These are phyloP conservation scores for Geotrichum europaeum DNA, from an alignment of 1,139 yeast genomes.

Conservation along the genomic window DNA sequence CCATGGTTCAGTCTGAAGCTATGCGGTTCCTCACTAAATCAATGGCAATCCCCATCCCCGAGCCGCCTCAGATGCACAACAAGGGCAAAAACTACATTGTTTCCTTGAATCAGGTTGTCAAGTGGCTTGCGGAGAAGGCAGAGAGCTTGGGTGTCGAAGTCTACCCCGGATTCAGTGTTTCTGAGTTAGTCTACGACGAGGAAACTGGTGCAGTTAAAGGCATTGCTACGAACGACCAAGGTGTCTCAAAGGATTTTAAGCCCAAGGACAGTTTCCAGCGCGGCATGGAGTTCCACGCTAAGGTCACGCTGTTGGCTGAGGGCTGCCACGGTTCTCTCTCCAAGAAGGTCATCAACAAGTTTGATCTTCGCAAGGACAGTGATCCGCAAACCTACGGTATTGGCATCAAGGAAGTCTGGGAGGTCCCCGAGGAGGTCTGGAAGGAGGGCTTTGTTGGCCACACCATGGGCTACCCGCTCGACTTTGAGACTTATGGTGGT, in stretches of 20 bases:
- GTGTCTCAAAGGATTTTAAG: slow-evolving; percentile 63
- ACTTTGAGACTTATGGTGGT: slow-evolving; percentile 78
- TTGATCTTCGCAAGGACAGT: slow-evolving; percentile 55
- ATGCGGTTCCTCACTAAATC: slow-evolving; percentile 62
- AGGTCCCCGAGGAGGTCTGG: slow-evolving; percentile 80
- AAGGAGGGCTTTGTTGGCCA: slow-evolving; percentile 79
- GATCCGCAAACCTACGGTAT: slow-evolving; percentile 89
- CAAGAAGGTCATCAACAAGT: slow-evolving; percentile 67
- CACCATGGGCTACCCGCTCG: slow-evolving; percentile 82
- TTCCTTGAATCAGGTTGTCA: slow-evolving; percentile 73
- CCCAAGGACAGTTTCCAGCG: slow-evolving; percentile 82
- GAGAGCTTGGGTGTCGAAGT: slow-evolving; percentile 91
- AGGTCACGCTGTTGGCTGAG: slow-evolving; percentile 83
- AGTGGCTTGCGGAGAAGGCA: slow-evolving; percentile 79
- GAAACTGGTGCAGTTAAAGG: slow-evolving; percentile 63
- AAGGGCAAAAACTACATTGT: slow-evolving; percentile 78
- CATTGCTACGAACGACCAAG: slow-evolving; percentile 91
- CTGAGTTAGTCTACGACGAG: slow-evolving; percentile 62
- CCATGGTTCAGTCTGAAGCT: slow-evolving; percentile 67
- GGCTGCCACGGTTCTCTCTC: slow-evolving; percentile 95
- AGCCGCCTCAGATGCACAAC: slow-evolving; percentile 87
- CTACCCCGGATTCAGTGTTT: slow-evolving; percentile 87
- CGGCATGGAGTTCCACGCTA: slow-evolving; percentile 94
- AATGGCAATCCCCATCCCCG: slow-evolving; percentile 66
- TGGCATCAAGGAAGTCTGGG: slow-evolving; percentile 97